A percentile compares a stretch with the other conserved stretches of the same genome.
Conservation (phyloP, 2,329 filamentous ascomycete genomes). For the Beauveria sp. region DNA sequence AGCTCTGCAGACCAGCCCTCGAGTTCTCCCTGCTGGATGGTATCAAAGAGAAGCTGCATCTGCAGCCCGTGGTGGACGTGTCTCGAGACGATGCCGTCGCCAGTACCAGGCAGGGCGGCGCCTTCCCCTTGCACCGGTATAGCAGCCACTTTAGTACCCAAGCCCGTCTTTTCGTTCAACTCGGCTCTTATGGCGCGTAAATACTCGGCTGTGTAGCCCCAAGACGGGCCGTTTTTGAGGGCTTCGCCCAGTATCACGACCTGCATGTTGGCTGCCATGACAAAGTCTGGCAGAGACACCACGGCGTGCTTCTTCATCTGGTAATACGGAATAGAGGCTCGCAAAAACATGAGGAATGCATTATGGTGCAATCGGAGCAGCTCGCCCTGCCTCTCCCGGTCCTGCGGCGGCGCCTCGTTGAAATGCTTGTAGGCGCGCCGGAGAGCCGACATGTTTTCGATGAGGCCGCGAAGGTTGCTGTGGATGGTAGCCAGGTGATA, state of each 20-base stretch:
- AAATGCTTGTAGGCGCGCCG: not conserved
- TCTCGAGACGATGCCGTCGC: not conserved
- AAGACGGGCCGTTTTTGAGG: not conserved
- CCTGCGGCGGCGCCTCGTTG: not conserved
- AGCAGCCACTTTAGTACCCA: not conserved
- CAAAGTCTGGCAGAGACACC: not conserved
- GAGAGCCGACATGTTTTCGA: not conserved
- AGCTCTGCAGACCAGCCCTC: not conserved
- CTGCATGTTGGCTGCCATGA: not conserved
- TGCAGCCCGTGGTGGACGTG: not conserved
- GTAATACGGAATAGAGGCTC: not conserved
- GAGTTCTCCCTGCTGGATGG: not conserved
- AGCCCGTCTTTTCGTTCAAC: not conserved
- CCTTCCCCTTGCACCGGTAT: not conserved
- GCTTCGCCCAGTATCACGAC: not conserved
- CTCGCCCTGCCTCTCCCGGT: not conserved
- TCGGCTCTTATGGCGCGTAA: not conserved
- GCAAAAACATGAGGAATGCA: not conserved
- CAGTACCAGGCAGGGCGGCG: not conserved
- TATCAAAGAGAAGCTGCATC: not conserved
- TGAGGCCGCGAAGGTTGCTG: not conserved
- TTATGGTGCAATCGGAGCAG: not conserved
- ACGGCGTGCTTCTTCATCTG: not conserved
- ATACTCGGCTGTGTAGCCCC: not conserved
- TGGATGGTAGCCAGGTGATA: not conserved